Base-by-base conservation (phyloP, 139 green algal species). In the Micromonas commoda region DNA sequence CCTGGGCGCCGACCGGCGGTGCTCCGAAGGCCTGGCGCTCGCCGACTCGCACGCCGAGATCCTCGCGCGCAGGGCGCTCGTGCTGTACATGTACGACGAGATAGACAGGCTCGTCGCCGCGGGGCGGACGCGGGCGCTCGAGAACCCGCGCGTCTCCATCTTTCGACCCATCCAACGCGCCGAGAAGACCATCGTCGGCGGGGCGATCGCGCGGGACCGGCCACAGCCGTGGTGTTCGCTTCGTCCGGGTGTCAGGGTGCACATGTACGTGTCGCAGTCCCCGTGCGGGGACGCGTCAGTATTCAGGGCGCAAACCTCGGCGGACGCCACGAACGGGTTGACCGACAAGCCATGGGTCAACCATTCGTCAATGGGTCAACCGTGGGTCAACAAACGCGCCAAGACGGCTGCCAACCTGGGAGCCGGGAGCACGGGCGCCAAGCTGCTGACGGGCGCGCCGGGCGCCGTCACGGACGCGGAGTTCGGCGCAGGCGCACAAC, bases 261-360 rank as follows among this genome's bases (percentile, higher is more conserved):
- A 93, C 57, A 85, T 97, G 82, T 92, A 92, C 64, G 77, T 92
- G 28, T 92, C 83, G 79, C 86, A 94, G 76, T 87, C 88, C 28
- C 93, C 93, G 2, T 97, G 93, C 54, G 93, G 93, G 0, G 92
- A 97, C 61, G 89, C 87, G 24, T 86, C 84, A 75, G 91, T 96
- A n/a, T 78, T 90, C 20, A 26, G 72, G 70, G 6, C 20, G 19
- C 16, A n/a, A n/a, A n/a, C n/a, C n/a, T n/a, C n/a, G n/a, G n/a
- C n/a, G n/a, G n/a, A n/a, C n/a, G n/a, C n/a, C n/a, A n/a, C n/a
- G n/a, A n/a, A n/a, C n/a, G n/a, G n/a, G n/a, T n/a, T n/a, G n/a
- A n/a, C n/a, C n/a, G n/a, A n/a, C n/a, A n/a, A n/a, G n/a, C n/a
- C n/a, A n/a, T n/a, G n/a, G n/a, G n/a, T n/a, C n/a, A n/a, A n/a